Evolutionary conservation across 2,329 filamentous ascomycete species (phyloP).

Genomic region (Biscogniauxia mediterranea): DNA sequence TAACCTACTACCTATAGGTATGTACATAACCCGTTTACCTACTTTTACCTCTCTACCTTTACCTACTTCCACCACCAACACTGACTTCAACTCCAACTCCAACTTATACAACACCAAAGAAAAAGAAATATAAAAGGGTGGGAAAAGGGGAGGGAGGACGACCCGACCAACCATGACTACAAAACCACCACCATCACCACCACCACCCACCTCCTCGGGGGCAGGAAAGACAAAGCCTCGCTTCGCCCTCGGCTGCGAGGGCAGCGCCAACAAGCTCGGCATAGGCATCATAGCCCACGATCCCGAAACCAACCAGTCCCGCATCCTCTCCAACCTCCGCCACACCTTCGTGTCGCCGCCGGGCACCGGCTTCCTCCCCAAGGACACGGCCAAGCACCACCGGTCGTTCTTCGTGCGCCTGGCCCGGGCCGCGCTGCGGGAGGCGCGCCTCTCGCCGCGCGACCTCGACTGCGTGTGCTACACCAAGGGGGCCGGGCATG

Average conservation of each 20-base stretch:
- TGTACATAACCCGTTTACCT: too few species aligned
- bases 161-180: too few species aligned
- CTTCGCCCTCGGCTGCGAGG: constrained; percentile 68
- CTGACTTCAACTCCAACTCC: too few species aligned
- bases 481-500: constrained; percentile 92
- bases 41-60: too few species aligned
- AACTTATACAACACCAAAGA: too few species aligned
- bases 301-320: constrained; percentile 49
- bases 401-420: constrained; percentile 78
- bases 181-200: neutral
- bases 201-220: neutral
- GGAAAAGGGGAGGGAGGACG: too few species aligned
- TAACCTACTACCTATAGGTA: too few species aligned
- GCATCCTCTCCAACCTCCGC: constrained; percentile 87
- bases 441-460: constrained; percentile 58
- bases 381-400: constrained; percentile 94
- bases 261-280: constrained; percentile 96
- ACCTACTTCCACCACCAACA: too few species aligned
- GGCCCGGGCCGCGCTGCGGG: constrained; percentile 74
- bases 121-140: too few species aligned
- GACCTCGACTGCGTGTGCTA: constrained; percentile 93
- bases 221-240: constrained; percentile 32
- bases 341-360: constrained; percentile 92
- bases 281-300: constrained; percentile 87
- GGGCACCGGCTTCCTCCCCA: constrained; percentile 91